Evolutionary conservation across 2,329 filamentous ascomycete species (phyloP).

Genomic region (Coniochaeta hoffmannii): DNA sequence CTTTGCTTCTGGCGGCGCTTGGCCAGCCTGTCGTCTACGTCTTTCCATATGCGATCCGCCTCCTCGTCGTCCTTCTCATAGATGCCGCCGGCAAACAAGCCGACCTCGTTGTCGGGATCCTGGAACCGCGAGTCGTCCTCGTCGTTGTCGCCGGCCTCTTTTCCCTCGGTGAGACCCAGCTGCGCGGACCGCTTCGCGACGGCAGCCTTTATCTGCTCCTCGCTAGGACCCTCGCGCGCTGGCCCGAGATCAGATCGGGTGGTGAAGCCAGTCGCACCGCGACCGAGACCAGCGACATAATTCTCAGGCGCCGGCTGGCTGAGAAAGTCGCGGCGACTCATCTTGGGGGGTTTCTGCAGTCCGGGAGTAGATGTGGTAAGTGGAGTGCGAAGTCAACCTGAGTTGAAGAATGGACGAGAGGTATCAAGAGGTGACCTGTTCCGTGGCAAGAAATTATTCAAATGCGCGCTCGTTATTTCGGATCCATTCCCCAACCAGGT

Average conservation of each 20-base stretch:
- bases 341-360: not conserved
- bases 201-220: constrained; percentile 97
- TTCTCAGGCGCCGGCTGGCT: constrained; percentile 80
- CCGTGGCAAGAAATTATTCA: too few relatives aligned
- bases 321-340: constrained; percentile 71
- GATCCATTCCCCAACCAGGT: too few relatives aligned
- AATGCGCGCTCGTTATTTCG: too few relatives aligned
- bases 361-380: too few relatives aligned
- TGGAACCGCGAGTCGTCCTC: constrained; percentile 79
- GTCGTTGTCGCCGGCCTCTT: constrained; percentile 60
- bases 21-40: constrained; percentile 96
- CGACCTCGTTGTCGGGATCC: constrained; percentile 95
- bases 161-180: constrained; percentile 51
- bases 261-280: constrained; percentile 96
- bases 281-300: constrained; percentile 91
- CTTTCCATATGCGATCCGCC: constrained; percentile 90
- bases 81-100: constrained; percentile 87
- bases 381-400: too few relatives aligned
- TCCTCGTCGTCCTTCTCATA: constrained; percentile 98
- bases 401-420: too few relatives aligned
- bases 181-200: constrained; percentile 88
- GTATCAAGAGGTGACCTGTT: too few relatives aligned
- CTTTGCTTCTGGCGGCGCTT: constrained; percentile 77
- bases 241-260: constrained; percentile 95
- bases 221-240: constrained; percentile 87